Base-by-base conservation (phyloP, 495 filamentous ascomycete genomes). In the Penicillium pulvis region DNA sequence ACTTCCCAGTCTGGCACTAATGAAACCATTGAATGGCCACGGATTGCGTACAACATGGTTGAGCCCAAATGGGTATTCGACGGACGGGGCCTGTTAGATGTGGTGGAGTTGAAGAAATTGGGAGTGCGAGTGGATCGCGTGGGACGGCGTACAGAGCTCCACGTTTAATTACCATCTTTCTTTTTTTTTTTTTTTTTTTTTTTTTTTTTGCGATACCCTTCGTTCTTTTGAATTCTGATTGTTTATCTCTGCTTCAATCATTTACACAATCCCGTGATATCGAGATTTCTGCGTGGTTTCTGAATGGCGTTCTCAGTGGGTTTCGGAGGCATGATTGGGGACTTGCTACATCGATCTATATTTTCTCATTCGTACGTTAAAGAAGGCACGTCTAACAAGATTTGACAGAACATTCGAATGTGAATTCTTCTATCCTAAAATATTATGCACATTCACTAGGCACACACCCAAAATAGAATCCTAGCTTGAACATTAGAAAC, bases 31-130 rank as follows among this genome's bases (percentile, higher is more conserved):
- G 82, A 87, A 57, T 87, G 85, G 85, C 65, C 71, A 3, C 75
- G 77, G 17, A 70, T 81, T 20, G 74, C 76, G 1, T 68, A 69
- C 24, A 71, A 75, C 30, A 89, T 92, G 87, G 76, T 79, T 46
- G 82, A 85, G 54, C 89, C 88, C 2, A 83, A 81, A 58, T 88
- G 83, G 75, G 73, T 91, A 6, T 91, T 92, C 67, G 89, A 92
- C 56, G 89, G 89, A 16, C 81, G 86, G 30, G 82, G 85, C 28
- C 73, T 88, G 24, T 67, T 91, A 14, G 82, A 90, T 62, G 71
- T 75, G 8, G 64, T 60, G 14, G 78, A 80, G 58, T 74, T 91
- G 66, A 76, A 79, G 39, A 73, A 67, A 42, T 65, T 90, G 30
- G 87, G 86, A 0, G 81, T 90, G 24, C 58, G 64, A 9, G 62